Conservation (phyloP, 1,284 basidiomycete species). For the Leccinum laetum region DNA sequence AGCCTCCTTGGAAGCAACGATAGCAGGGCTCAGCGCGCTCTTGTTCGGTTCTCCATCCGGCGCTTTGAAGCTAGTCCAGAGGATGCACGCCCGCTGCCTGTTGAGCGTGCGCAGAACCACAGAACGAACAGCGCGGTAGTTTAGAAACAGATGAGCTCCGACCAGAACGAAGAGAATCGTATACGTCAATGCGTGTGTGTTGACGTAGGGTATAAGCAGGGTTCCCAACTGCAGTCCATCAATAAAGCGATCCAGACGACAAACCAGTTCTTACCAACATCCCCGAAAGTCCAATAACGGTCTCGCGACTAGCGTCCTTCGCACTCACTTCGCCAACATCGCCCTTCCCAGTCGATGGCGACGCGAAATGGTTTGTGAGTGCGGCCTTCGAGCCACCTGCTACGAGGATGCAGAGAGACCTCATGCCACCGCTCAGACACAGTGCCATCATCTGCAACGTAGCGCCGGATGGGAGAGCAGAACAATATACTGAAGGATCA, state of each 20-base stretch:
- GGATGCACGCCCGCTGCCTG: constrained; percentile 53
- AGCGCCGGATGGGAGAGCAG: constrained; percentile 28
- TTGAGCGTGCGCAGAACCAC: constrained; percentile 59
- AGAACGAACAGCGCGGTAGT: constrained; percentile 58
- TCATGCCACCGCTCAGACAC: constrained; percentile 56
- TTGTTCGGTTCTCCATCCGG: constrained; percentile 5
- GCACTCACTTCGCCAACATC: constrained; percentile 71
- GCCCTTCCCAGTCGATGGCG: constrained; percentile 44
- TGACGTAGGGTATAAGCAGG: constrained; percentile 54
- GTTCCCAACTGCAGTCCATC: constrained; percentile 52
- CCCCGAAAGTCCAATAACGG: constrained; percentile 61
- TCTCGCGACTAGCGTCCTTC: constrained; percentile 72
- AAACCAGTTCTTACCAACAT: constrained; percentile 53
- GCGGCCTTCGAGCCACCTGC: constrained; percentile 70
- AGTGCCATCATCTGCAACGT: constrained; percentile 47
- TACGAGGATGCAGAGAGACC: constrained; percentile 58
- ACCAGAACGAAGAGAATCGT: constrained; percentile 50
- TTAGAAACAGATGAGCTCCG: constrained; percentile 53
- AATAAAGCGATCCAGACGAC: background rate
- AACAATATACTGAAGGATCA: constrained; percentile 19
- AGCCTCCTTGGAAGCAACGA: constrained; percentile 36
- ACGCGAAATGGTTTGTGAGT: constrained; percentile 66
- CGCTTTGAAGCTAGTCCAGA: constrained; percentile 45
- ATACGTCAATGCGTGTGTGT: constrained; percentile 50
- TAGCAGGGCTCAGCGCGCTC: constrained; percentile 29